Percentiles rank a stretch among this genome's conserved stretches.
phyloP scores from a whole-genome alignment of 1,284 basidiomycete genomes.

The Cutaneotrichosporon arboriforme region DNA sequence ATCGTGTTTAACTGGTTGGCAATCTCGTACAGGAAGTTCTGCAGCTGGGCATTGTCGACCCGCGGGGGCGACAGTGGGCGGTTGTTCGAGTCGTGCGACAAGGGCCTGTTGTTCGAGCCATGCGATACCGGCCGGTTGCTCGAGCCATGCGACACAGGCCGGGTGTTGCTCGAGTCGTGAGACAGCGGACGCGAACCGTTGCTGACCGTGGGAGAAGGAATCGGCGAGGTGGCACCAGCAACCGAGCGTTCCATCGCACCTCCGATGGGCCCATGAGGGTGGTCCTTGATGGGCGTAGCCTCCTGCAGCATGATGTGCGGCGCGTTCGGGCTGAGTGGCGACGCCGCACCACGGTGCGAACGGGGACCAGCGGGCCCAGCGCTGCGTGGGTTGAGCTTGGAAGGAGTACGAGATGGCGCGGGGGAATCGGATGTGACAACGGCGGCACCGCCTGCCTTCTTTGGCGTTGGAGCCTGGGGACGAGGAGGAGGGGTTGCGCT shows the following conservation, averaged over 20 bases:
- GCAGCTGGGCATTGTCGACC: slow-evolving; percentile 52
- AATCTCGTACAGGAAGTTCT: slow-evolving; percentile 56
- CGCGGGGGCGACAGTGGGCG: slow-evolving; percentile 45
- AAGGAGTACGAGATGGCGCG: slow-evolving; percentile 16
- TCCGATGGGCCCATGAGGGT: no score
- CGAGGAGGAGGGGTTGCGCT: slow-evolving; percentile 26
- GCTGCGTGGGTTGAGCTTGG: slow-evolving; percentile 26
- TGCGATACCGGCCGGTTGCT: no score
- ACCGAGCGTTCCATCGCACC: no score
- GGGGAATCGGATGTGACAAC: slow-evolving; percentile 21
- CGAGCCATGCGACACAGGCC: no score
- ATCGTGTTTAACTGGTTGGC: slow-evolving; percentile 56
- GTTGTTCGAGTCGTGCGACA: not conserved
- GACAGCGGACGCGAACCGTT: no score
- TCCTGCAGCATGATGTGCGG: slow-evolving; percentile 49
- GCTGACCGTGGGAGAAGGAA: no score
- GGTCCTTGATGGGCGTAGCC: slow-evolving; percentile 47
- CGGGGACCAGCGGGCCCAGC: slow-evolving; percentile 32
- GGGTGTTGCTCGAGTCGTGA: no score
- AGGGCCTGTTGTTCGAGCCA: no score
- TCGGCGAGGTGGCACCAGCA: no score
- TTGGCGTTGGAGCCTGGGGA: slow-evolving; percentile 46
- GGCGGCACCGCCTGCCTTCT: slow-evolving; percentile 38
- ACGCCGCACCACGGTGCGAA: slow-evolving; percentile 9
- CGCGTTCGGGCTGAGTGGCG: slow-evolving; percentile 24